phyloP scores from a whole-genome alignment of 2,329 filamentous ascomycete genomes.

The Didymella arachidicola region DNA sequence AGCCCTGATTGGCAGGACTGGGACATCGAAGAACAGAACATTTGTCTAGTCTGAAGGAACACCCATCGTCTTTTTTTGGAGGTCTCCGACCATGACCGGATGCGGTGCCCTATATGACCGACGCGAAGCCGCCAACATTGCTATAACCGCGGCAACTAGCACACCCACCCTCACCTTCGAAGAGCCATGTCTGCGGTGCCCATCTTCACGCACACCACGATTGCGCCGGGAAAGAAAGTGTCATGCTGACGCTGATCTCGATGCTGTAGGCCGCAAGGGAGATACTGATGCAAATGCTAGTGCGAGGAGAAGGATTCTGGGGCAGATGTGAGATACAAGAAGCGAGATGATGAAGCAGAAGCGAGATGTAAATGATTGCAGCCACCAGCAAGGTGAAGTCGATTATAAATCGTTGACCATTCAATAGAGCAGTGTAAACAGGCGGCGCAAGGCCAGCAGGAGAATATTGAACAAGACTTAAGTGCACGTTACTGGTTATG shows the following conservation, averaged over 20 bases:
- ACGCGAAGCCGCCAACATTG: constrained; percentile 51
- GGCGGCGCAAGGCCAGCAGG: neutral
- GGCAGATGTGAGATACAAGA: neutral
- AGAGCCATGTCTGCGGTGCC: constrained; percentile 58
- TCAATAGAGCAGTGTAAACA: too few species aligned
- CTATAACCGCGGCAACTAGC: constrained; percentile 57
- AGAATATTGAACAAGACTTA: neutral
- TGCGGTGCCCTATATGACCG: constrained; percentile 53
- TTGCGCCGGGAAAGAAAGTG: constrained; percentile 37
- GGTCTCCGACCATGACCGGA: constrained; percentile 27
- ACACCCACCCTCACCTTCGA: constrained; percentile 58
- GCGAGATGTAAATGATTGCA: neutral
- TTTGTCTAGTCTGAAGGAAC: neutral
- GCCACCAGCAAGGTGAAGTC: neutral
- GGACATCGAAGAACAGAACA: neutral
- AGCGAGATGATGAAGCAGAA: neutral
- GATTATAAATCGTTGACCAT: too few species aligned
- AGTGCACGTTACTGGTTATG: neutral
- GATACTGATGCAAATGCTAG: neutral
- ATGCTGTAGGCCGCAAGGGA: neutral
- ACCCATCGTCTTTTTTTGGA: too few species aligned
- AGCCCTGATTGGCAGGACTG: neutral
- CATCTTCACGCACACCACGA: constrained; percentile 62
- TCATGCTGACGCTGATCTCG: neutral
- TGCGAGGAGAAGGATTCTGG: too few species aligned